These are phyloP conservation scores for Triticum timopheevii DNA, from an alignment of 176 grass and related monocot species.

Conservation along the genomic window DNA sequence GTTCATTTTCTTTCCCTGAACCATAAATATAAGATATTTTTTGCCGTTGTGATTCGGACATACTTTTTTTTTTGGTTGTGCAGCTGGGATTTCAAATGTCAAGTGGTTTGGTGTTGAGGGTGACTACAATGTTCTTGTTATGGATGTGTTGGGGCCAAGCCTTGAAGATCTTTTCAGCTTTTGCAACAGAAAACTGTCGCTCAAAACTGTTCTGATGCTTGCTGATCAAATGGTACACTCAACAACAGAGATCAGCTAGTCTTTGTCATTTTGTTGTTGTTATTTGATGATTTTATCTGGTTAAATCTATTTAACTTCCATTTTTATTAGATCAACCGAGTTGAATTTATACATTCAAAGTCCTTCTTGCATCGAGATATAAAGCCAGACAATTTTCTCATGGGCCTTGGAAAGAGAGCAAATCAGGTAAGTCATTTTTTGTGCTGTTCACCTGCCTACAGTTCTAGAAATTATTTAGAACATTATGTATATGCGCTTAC, in stretches of 20 bases:
- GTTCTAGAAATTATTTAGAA: conserved; percentile 12
- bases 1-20: not conserved
- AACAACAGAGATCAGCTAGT: not conserved
- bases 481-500: conserved; percentile 19
- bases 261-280: not conserved
- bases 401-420: conserved; percentile 73
- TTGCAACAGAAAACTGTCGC: conserved; percentile 75
- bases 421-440: conserved; percentile 53
- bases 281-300: conserved; percentile 8
- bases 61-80: not conserved
- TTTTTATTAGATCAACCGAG: conserved; percentile 14
- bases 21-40: not conserved
- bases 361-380: conserved; percentile 55
- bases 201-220: conserved; percentile 86
- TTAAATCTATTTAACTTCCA: conserved; percentile 3
- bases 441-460: not conserved
- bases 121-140: conserved; percentile 85
- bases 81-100: conserved; percentile 46
- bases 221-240: conserved; percentile 75
- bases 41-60: conserved; percentile 84
- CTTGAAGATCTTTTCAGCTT: conserved; percentile 84
- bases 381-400: conserved; percentile 87
- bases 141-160: conserved; percentile 80
- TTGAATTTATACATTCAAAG: conserved; percentile 12
- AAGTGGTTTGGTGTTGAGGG: conserved; percentile 85